Percentiles rank a stretch among this genome's conserved stretches.
Evolutionary conservation across 495 filamentous ascomycete species (phyloP).

Genomic region (Aspergillus cristatus): DNA sequence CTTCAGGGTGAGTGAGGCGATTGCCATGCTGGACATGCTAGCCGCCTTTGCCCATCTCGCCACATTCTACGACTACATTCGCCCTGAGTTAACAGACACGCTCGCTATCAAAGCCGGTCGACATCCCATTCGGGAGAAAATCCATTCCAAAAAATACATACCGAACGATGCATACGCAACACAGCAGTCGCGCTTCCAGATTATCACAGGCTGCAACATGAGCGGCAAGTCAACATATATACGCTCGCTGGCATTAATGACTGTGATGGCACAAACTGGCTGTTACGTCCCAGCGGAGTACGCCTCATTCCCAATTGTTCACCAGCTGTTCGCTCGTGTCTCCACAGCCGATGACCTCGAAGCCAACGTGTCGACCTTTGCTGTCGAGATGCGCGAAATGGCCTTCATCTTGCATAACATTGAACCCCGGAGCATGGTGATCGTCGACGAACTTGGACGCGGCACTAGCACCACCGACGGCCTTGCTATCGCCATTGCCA

Average conservation of each 20-base stretch:
- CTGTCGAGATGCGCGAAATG: conserved; percentile 90
- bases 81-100: conserved; percentile 64
- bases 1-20: conserved; percentile 72
- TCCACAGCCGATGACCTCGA: conserved; percentile 84
- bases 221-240: conserved; percentile 98
- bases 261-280: conserved; percentile 89
- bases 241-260: conserved; percentile 70
- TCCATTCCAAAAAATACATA: conserved; percentile 56
- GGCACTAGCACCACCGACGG: conserved; percentile 89
- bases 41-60: conserved; percentile 70
- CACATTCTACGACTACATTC: conserved; percentile 68
- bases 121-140: conserved; percentile 77
- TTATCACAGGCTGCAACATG: conserved; percentile 97
- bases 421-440: conserved; percentile 63
- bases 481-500: conserved; percentile 76
- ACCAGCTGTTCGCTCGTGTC: conserved; percentile 79
- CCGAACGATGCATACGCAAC: conserved; percentile 87
- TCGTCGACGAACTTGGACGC: conserved; percentile 89
- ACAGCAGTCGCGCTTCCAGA: conserved; percentile 69
- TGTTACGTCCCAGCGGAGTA: conserved; percentile 82
- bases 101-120: conserved; percentile 73
- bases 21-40: conserved; percentile 92
- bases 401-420: conserved; percentile 81
- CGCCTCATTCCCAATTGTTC: conserved; percentile 70
- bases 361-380: conserved; percentile 87